Evolutionary conservation across 371 early-diverging fungal genomes (phyloP).

Genomic region (Rhizopus sp.): DNA sequence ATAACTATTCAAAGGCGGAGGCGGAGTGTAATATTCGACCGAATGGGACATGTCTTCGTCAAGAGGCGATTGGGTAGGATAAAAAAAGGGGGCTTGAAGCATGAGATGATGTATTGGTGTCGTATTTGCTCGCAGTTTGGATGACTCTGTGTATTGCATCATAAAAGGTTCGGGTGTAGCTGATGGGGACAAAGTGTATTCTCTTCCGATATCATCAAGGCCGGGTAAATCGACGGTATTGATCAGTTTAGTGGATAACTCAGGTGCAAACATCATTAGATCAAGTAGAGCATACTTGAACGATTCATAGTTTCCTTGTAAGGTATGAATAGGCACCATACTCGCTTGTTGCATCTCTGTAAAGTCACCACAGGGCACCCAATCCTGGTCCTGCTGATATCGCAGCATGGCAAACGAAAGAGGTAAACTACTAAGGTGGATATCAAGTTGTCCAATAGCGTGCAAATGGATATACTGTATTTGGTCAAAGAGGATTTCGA

Average conservation of each 20-base stretch:
- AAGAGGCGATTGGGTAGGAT: constrained; percentile 4
- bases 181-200: constrained; percentile 40
- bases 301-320: constrained; percentile 34
- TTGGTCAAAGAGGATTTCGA: constrained; percentile 28
- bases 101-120: constrained; percentile 13
- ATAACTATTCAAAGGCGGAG: neutral
- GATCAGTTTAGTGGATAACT: constrained; percentile 28
- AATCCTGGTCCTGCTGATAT: constrained; percentile 24
- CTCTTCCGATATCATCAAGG: constrained; percentile 25
- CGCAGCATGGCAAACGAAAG: constrained; percentile 38
- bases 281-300: constrained; percentile 34
- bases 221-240: constrained; percentile 7
- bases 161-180: constrained; percentile 43
- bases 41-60: neutral
- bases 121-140: constrained; percentile 16
- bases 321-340: constrained; percentile 21
- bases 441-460: constrained; percentile 31
- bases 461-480: constrained; percentile 31
- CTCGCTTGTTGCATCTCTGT: constrained; percentile 41
- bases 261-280: constrained; percentile 30
- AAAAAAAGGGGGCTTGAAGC: constrained; percentile 31
- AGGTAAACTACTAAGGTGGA: constrained; percentile 13
- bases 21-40: neutral
- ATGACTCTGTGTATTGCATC: constrained; percentile 11
- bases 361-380: constrained; percentile 46